Evolutionary conservation across 805 yeast species (phyloP).

Genomic region (Suhomyces faveliae): DNA sequence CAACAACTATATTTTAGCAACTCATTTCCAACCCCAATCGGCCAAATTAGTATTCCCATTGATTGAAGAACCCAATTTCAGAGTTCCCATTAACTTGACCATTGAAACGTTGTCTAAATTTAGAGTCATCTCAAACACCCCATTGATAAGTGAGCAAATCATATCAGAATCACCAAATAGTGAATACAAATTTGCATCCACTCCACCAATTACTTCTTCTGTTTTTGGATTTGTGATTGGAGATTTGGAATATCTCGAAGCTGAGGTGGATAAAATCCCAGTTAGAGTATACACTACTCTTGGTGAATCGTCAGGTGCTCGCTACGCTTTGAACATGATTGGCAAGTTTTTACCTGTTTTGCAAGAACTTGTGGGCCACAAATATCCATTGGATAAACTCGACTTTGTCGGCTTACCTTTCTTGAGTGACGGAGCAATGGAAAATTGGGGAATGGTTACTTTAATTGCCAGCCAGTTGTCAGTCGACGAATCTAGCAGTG

Average conservation of each 20-base stretch:
- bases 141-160: slow-evolving; percentile 21
- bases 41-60: slow-evolving; percentile 67
- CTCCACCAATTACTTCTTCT: slow-evolving; percentile 63
- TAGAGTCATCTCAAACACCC: slow-evolving; percentile 52
- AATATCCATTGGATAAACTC: slow-evolving; percentile 60
- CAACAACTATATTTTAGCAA: slow-evolving; percentile 55
- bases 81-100: slow-evolving; percentile 50
- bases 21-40: slow-evolving; percentile 70
- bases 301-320: slow-evolving; percentile 49
- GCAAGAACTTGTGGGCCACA: slow-evolving; percentile 40
- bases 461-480: slow-evolving; percentile 51
- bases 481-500: slow-evolving; percentile 23
- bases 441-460: slow-evolving; percentile 70
- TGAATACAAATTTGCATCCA: slow-evolving; percentile 43
- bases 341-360: slow-evolving; percentile 48
- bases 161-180: slow-evolving; percentile 24
- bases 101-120: slow-evolving; percentile 46
- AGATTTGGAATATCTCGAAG: slow-evolving; percentile 55
- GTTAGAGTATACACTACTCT: slow-evolving; percentile 54
- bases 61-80: slow-evolving; percentile 60
- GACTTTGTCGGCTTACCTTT: slow-evolving; percentile 71
- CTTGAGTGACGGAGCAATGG: slow-evolving; percentile 77
- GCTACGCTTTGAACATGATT: slow-evolving; percentile 50
- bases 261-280: slow-evolving; percentile 31
- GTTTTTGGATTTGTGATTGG: slow-evolving; percentile 70